A percentile compares a stretch with the other conserved stretches of the same genome.
These are phyloP conservation scores for Puccinia hordei DNA, from an alignment of 1,284 basidiomycete genomes.

Conservation along the genomic window DNA sequence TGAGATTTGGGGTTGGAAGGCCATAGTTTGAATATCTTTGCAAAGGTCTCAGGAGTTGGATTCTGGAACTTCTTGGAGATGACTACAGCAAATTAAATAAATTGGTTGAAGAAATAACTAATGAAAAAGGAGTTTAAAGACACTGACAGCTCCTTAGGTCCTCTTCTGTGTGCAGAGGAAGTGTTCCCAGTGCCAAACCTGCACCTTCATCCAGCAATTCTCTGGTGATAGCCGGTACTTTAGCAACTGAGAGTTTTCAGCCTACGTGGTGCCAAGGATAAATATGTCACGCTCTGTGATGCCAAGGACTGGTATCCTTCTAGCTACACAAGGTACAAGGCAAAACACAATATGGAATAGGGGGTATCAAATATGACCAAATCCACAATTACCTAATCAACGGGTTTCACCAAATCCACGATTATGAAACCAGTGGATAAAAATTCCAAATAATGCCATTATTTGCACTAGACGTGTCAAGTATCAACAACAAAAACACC, in stretches of 20 bases:
- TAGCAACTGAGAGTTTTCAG: slow-evolving; percentile 17
- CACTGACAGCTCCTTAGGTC: slow-evolving; percentile 32
- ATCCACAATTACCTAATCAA: too few relatives aligned
- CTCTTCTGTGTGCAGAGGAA: slow-evolving; percentile 18
- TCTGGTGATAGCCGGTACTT: slow-evolving; percentile 33
- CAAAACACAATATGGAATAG: too few relatives aligned
- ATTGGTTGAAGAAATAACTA: background rate
- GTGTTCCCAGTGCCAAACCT: slow-evolving; percentile 27
- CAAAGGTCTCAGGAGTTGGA: slow-evolving; percentile 11
- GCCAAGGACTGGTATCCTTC: too few relatives aligned
- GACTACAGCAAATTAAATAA: background rate
- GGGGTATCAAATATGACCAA: too few relatives aligned
- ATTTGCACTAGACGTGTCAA: too few relatives aligned
- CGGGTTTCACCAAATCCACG: too few relatives aligned
- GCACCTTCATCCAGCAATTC: slow-evolving; percentile 40
- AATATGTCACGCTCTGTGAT: too few relatives aligned
- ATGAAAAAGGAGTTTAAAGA: background rate
- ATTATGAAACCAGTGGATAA: too few relatives aligned
- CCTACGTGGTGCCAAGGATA: too few relatives aligned
- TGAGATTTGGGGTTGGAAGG: slow-evolving; percentile 41
- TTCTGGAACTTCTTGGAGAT: slow-evolving; percentile 22
- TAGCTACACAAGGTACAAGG: too few relatives aligned
- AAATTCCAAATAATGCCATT: too few relatives aligned
- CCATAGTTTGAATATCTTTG: slow-evolving; percentile 16
- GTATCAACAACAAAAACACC: too few relatives aligned